These are phyloP conservation scores for Buxus sempervirens DNA, from an alignment of 164 flowering plant species.

Conservation along the genomic window DNA sequence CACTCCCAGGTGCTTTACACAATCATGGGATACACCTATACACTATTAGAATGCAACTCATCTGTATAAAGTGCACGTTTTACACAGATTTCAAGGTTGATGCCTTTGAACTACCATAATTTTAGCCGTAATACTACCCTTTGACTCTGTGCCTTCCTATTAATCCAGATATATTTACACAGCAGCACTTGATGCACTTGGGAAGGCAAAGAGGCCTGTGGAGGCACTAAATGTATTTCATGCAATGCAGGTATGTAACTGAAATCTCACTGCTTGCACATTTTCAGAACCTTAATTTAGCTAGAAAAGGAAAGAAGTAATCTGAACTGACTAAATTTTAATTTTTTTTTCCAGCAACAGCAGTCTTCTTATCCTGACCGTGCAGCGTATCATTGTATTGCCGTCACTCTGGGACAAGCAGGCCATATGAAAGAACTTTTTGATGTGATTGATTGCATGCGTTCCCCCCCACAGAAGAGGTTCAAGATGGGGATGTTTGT, in stretches of 20 bases:
- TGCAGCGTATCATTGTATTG: constrained; percentile 80
- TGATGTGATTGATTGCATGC: constrained; percentile 89
- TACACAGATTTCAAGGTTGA: no score
- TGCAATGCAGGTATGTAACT: constrained; percentile 58
- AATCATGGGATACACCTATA: no score
- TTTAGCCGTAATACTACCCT: no score
- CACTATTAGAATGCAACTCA: no score
- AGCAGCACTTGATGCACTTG: constrained; percentile 80
- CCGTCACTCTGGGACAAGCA: constrained; percentile 96
- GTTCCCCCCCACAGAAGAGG: constrained; percentile 68
- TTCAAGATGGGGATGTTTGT: constrained; percentile 45
- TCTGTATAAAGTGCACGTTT: no score
- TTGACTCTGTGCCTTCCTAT: neutral
- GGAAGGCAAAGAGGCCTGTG: constrained; percentile 82
- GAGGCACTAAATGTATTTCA: constrained; percentile 82
- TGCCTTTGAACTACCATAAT: no score
- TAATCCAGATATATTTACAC: constrained; percentile 65
- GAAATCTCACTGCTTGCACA: neutral
- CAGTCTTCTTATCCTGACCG: constrained; percentile 78
- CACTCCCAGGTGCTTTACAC: no score
- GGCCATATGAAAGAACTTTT: constrained; percentile 89
- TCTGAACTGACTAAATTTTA: neutral
- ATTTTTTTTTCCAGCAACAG: constrained; percentile 49
- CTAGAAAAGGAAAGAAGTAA: neutral
- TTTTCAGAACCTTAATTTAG: neutral